Conservation (phyloP, 495 filamentous ascomycete species). For the Penicillium nucicola region DNA sequence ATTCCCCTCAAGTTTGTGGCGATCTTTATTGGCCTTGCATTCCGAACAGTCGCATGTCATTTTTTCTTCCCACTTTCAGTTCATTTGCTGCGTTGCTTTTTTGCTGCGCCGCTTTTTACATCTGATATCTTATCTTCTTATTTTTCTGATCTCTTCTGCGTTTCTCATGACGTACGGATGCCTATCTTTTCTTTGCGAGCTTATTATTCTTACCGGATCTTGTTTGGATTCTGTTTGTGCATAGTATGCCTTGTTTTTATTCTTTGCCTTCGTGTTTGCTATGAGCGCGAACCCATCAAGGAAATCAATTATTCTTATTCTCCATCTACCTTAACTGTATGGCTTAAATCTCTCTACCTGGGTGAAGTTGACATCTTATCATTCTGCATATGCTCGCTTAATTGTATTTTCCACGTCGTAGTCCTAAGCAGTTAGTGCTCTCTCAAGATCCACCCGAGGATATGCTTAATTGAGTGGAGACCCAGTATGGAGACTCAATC, state of each 20-base stretch:
- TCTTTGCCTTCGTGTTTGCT: neutral
- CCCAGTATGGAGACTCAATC: no score
- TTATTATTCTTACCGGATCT: slow-evolving; percentile 2
- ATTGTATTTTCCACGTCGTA: no score
- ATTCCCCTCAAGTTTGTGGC: slow-evolving; percentile 4
- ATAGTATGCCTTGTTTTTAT: slow-evolving; percentile 3
- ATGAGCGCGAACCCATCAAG: neutral
- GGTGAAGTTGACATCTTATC: no score
- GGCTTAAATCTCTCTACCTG: neutral
- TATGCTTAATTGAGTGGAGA: no score
- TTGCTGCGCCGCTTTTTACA: neutral
- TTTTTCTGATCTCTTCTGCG: slow-evolving; percentile 6
- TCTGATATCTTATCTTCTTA: neutral
- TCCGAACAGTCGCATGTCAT: slow-evolving; percentile 1
- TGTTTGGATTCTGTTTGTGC: slow-evolving; percentile 4
- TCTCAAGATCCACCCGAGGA: no score
- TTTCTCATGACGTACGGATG: slow-evolving; percentile 3
- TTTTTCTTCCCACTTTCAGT: neutral
- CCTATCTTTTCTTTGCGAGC: slow-evolving; percentile 1
- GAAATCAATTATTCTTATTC: slow-evolving; percentile 1
- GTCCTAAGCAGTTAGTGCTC: no score
- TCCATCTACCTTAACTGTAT: neutral
- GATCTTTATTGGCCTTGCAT: slow-evolving; percentile 9
- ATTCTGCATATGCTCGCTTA: no score
- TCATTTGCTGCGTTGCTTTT: neutral